These are phyloP conservation scores for Lathyrus tuberosus DNA, from an alignment of 306 rosid species.

Conservation along the genomic window DNA sequence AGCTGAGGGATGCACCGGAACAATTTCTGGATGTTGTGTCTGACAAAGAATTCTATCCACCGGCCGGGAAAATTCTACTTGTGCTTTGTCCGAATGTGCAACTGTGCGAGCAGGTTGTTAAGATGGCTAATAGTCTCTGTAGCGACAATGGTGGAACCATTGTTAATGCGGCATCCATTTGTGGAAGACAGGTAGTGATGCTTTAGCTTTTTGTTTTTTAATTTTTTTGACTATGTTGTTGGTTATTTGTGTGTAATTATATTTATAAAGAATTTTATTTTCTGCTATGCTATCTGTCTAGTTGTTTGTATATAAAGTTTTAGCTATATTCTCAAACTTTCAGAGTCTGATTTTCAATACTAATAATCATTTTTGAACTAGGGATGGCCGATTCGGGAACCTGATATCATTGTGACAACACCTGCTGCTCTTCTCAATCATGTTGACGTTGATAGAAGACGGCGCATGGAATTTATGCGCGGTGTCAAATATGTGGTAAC, in stretches of 20 bases:
- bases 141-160: conserved; percentile 65
- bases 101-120: conserved; percentile 85
- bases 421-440: conserved; percentile 93
- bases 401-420: conserved; percentile 86
- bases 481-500: conserved; percentile 86
- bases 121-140: conserved; percentile 79
- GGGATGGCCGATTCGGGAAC: conserved; percentile 88
- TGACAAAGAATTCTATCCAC: conserved; percentile 43
- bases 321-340: conserved; percentile 12
- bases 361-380: conserved; percentile 43
- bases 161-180: conserved; percentile 69
- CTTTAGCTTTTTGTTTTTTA: background rate
- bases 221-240: background rate
- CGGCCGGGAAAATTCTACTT: conserved; percentile 51
- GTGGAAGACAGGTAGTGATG: conserved; percentile 83
- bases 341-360: conserved; percentile 8
- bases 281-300: conserved; percentile 1
- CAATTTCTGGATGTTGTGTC: conserved; percentile 41
- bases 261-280: conserved; percentile 19
- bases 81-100: conserved; percentile 94
- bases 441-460: conserved; percentile 63
- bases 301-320: conserved; percentile 25
- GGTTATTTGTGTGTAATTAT: background rate
- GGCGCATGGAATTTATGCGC: conserved; percentile 63
- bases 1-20: conserved; percentile 46